Evolutionary conservation across 2,329 filamentous ascomycete genomes (phyloP), one percentile per base, ranked within the genome.

Genomic region (Atkinsonella hypoxylon): DNA sequence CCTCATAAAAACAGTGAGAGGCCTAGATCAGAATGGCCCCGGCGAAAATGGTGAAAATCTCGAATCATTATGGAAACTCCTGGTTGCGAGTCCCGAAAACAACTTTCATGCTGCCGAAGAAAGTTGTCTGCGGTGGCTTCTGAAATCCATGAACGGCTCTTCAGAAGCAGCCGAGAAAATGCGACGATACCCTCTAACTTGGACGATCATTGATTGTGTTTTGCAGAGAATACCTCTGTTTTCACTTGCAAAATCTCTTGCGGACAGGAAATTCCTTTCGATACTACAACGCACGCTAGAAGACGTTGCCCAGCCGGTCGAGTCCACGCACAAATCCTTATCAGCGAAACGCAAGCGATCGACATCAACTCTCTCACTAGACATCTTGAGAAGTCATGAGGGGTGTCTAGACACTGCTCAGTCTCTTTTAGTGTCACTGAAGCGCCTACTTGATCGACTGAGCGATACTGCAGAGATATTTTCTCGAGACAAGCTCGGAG

Each of bases 231-330:
- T 91, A 17, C 83, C 87, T 0, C 70, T 81, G 0, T 82, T 85
- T 44, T 82, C 80, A 11, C 72, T 87, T 22, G 85, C 87, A 9
- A 81, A 82, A 52, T 81, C 85, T 4, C 73, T 95, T 7, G 81
- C 79, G 20, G 82, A 89, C 52, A 75, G 83, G 51, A 76, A 79
- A 44, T 87, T 94, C 49, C 67, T 86, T 34, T 66, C 69, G 1
- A 77, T 88, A 10, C 63, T 94, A 41, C 79, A 83, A 58, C 77
- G 80, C 58, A 79, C 83, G 0, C 66, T 89, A 45, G 73, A 78
- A 45, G 83, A 89, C 22, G 56, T 77, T 38, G 72, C 73, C 9
- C 56, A 57, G 18, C 62, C 62, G n/a, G 42, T 47, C 10, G 53
- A 55, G n/a, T 61, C 66, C 40, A 57, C 61, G 13, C 51, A 59